A percentile compares a stretch with the other conserved stretches of the same genome.
Evolutionary conservation across 2,329 filamentous ascomycete genomes (phyloP).

Genomic region (Fusarium neocosmosporiellum): DNA sequence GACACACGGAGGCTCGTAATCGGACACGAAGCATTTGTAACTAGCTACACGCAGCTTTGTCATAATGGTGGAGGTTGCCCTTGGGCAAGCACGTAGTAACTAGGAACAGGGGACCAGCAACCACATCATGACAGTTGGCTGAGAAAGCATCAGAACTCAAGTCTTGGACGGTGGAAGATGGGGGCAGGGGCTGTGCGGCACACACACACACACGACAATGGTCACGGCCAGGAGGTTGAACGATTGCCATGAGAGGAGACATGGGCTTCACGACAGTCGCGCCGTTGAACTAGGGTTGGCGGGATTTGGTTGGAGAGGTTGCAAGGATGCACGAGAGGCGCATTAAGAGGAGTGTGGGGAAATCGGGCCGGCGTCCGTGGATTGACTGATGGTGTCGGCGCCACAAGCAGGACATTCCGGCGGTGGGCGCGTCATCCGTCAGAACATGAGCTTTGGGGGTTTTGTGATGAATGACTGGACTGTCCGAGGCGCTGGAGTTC

Average conservation of each 20-base stretch:
- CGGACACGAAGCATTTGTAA: slow-evolving; percentile 6
- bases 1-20: not conserved
- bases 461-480: slow-evolving; percentile 15
- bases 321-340: slow-evolving; percentile 24
- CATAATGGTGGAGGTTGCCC: not conserved
- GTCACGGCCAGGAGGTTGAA: not conserved
- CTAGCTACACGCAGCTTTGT: slow-evolving; percentile 8
- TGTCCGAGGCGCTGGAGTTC: not conserved
- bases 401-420: slow-evolving; percentile 40
- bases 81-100: slow-evolving; percentile 29
- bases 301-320: slow-evolving; percentile 8
- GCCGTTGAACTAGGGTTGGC: slow-evolving; percentile 4
- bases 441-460: slow-evolving; percentile 17
- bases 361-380: slow-evolving; percentile 42
- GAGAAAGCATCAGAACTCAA: not conserved
- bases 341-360: slow-evolving; percentile 40
- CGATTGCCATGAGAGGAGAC: not conserved
- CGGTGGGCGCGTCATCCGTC: slow-evolving; percentile 23
- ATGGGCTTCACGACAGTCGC: not conserved
- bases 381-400: slow-evolving; percentile 32
- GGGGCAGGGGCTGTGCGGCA: not conserved
- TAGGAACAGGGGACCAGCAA: slow-evolving; percentile 32
- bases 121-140: not conserved
- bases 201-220: not conserved
- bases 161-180: slow-evolving; percentile 7